phyloP scores from a whole-genome alignment of 2,329 filamentous ascomycete species.

The Monilinia fructicola region DNA sequence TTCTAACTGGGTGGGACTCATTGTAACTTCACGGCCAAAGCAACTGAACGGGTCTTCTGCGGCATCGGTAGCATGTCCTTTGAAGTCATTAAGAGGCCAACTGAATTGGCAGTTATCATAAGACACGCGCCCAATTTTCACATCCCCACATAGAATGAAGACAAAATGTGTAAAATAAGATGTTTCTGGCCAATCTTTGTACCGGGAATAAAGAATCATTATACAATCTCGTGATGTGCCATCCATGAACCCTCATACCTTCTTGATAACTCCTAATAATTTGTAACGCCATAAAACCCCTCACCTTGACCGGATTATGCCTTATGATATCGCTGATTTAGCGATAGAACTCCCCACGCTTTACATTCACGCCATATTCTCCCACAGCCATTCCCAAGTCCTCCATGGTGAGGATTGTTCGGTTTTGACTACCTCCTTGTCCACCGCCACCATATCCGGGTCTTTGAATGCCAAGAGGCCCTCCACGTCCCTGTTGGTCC shows the following conservation, averaged over 20 bases:
- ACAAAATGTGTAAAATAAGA: background rate
- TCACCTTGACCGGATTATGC: conserved; percentile 7
- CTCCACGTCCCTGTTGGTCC: conserved; percentile 53
- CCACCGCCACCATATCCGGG: conserved; percentile 85
- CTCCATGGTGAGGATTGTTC: conserved; percentile 97
- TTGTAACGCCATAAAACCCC: conserved; percentile 27
- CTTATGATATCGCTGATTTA: conserved; percentile 43
- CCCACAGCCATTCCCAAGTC: conserved; percentile 96
- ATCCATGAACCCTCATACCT: conserved; percentile 9
- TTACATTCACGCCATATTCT: conserved; percentile 97
- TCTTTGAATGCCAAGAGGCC: conserved; percentile 57
- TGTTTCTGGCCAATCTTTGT: background rate
- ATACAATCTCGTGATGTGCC: conserved; percentile 23
- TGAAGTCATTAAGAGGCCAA: background rate
- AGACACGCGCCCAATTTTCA: conserved; percentile 2
- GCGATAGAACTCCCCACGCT: conserved; percentile 94
- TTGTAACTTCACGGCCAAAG: background rate
- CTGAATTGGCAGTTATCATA: background rate
- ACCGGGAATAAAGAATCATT: conserved; percentile 14
- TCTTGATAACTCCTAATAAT: conserved; percentile 11
- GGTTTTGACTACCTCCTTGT: conserved; percentile 81
- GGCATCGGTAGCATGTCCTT: background rate
- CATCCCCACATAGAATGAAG: background rate
- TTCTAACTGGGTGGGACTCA: background rate
- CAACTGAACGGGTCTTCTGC: background rate